Percentiles rank a stretch among this genome's conserved stretches.
Conservation (phyloP, 805 yeast species). For the Saccharomycopsis microspora region DNA sequence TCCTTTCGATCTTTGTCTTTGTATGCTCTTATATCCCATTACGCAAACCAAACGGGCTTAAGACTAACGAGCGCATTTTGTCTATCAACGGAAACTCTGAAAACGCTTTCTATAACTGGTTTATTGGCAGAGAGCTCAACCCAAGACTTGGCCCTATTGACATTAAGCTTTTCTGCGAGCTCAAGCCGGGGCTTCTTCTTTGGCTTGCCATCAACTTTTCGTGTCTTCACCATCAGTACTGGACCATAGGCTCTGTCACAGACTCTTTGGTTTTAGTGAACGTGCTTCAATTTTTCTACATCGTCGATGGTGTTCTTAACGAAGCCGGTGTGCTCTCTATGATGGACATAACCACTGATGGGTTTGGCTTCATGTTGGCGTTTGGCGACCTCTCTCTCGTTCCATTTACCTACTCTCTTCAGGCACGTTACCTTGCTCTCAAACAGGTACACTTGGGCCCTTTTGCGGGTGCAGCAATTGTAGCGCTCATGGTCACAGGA, state of each 20-base stretch:
- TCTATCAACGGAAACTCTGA: conserved; percentile 85
- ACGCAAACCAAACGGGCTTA: conserved; percentile 34
- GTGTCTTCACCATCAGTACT: conserved; percentile 72
- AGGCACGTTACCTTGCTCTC: conserved; percentile 68
- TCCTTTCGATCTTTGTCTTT: conserved; percentile 57
- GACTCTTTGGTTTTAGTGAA: conserved; percentile 67
- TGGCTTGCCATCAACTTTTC: conserved; percentile 76
- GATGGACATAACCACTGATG: conserved; percentile 96
- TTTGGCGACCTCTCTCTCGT: conserved; percentile 91
- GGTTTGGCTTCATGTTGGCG: conserved; percentile 92
- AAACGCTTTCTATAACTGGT: conserved; percentile 76
- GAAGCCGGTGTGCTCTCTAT: conserved; percentile 84
- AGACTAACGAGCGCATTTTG: conserved; percentile 56
- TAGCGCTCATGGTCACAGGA: conserved; percentile 46
- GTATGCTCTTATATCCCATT: conserved; percentile 55
- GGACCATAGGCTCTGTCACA: conserved; percentile 30
- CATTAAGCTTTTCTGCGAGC: conserved; percentile 83
- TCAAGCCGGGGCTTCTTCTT: conserved; percentile 85
- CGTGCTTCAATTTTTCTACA: conserved; percentile 65
- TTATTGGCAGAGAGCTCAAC: conserved; percentile 91
- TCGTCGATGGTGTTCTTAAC: conserved; percentile 83
- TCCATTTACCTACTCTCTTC: conserved; percentile 85
- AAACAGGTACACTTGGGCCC: conserved; percentile 43
- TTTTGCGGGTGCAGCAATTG: conserved; percentile 27
- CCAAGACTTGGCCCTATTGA: conserved; percentile 70